Conservation (phyloP, 495 filamentous ascomycete genomes). For the Penicillium roqueforti region DNA sequence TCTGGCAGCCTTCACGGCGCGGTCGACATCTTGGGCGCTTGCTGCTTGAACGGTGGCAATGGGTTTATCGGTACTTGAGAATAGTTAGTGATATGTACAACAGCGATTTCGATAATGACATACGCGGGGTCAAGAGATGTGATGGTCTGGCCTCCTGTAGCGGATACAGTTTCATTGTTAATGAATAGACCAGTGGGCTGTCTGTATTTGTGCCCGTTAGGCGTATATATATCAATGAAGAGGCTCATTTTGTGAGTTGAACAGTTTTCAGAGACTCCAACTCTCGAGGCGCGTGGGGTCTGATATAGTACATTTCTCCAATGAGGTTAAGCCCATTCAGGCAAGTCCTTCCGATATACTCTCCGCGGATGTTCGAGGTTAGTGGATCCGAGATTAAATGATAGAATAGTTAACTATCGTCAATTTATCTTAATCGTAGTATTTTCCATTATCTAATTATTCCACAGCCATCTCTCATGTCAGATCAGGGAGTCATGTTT, state of each 20-base stretch:
- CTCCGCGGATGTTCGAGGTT: background rate
- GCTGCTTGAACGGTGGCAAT: conserved; percentile 83
- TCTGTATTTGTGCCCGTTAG: conserved; percentile 78
- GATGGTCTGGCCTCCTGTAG: conserved; percentile 66
- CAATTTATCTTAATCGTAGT: background rate
- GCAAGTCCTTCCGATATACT: conserved; percentile 8
- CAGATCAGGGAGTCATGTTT: background rate
- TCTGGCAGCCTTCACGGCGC: conserved; percentile 76
- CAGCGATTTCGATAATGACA: conserved; percentile 2
- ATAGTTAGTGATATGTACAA: conserved; percentile 27
- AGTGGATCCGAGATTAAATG: background rate
- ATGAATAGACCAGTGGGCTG: conserved; percentile 88
- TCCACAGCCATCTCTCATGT: background rate
- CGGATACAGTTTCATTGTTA: conserved; percentile 86
- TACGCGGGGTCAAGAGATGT: conserved; percentile 68
- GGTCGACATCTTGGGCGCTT: conserved; percentile 73
- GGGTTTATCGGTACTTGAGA: conserved; percentile 75
- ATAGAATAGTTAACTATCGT: background rate
- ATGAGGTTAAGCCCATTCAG: background rate
- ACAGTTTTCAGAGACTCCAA: background rate
- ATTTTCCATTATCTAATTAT: background rate
- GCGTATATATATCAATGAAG: conserved; percentile 68
- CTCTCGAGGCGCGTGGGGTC: background rate
- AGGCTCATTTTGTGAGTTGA: conserved; percentile 5
- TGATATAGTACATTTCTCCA: conserved; percentile 1